A percentile compares a stretch with the other conserved stretches of the same genome.
These are phyloP conservation scores for Ophioceras dolichostomum DNA, from an alignment of 2,329 filamentous ascomycete species.

Conservation along the genomic window DNA sequence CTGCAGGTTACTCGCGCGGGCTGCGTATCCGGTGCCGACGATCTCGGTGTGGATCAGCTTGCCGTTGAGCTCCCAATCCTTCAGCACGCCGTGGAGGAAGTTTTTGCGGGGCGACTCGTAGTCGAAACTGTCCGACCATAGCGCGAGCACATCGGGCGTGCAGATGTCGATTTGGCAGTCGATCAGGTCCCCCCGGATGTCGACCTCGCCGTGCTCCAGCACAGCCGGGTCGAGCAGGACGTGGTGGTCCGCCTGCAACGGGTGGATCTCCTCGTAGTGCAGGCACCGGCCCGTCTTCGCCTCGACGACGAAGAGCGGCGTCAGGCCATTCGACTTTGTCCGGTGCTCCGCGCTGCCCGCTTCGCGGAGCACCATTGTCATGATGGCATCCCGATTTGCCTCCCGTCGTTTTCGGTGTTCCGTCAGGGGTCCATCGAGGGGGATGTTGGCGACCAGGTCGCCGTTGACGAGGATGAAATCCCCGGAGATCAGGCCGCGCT, in stretches of 20 bases:
- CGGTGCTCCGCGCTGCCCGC: conserved; percentile 58
- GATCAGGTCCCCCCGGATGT: conserved; percentile 76
- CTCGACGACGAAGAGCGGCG: conserved; percentile 79
- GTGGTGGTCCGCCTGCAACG: conserved; percentile 50
- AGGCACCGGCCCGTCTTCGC: conserved; percentile 68
- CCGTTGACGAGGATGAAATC: conserved; percentile 92
- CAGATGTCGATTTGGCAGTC: conserved; percentile 96
- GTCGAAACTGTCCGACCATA: conserved; percentile 95
- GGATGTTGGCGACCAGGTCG: conserved; percentile 81
- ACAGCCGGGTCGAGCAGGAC: conserved; percentile 68
- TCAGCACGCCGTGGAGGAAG: conserved; percentile 75
- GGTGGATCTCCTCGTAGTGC: conserved; percentile 86
- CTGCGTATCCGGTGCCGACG: conserved; percentile 70
- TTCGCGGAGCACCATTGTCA: conserved; percentile 86
- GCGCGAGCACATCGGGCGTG: conserved; percentile 83
- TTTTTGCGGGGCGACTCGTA: conserved; percentile 64
- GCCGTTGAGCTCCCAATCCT: conserved; percentile 93
- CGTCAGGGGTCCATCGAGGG: conserved; percentile 66
- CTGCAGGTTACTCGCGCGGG: conserved; percentile 72
- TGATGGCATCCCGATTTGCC: conserved; percentile 86
- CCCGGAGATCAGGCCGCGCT: conserved; percentile 69
- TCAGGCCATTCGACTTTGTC: conserved; percentile 63
- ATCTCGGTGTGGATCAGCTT: conserved; percentile 94
- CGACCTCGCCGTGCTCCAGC: conserved; percentile 62
- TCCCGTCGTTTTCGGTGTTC: conserved; percentile 70